Evolutionary conservation across 805 yeast species (phyloP).

Genomic region (Lachancea kluyveri): DNA sequence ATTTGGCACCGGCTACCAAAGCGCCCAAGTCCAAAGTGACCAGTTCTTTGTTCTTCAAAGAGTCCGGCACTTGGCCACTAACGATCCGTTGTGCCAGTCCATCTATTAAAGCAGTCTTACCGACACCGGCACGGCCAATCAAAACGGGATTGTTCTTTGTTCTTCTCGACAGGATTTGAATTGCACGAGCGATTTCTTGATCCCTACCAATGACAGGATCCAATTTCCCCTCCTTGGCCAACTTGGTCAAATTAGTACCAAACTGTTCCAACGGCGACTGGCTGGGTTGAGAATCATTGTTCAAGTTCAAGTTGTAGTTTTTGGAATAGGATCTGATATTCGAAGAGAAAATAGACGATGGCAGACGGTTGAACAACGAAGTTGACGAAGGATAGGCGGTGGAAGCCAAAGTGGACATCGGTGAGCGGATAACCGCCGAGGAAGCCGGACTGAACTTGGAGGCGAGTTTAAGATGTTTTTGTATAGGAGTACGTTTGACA

Average conservation of each 20-base stretch:
- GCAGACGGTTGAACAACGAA: too few species aligned
- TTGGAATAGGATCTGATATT: slow-evolving; percentile 2
- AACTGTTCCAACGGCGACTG: slow-evolving; percentile 76
- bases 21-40: slow-evolving; percentile 84
- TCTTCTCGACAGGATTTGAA: slow-evolving; percentile 85
- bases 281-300: too few species aligned
- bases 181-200: slow-evolving; percentile 88
- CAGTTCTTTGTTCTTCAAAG: slow-evolving; percentile 79
- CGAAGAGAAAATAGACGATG: too few species aligned
- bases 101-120: slow-evolving; percentile 95
- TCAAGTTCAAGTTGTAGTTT: slow-evolving; percentile 2
- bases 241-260: slow-evolving; percentile 79
- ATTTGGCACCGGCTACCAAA: slow-evolving; percentile 90
- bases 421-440: too few species aligned
- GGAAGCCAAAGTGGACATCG: too few species aligned
- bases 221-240: slow-evolving; percentile 83
- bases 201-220: slow-evolving; percentile 98
- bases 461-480: too few species aligned
- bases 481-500: too few species aligned
- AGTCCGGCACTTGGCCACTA: slow-evolving; percentile 89
- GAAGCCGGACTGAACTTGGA: too few species aligned
- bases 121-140: slow-evolving; percentile 97
- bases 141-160: slow-evolving; percentile 94
- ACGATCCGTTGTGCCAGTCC: slow-evolving; percentile 93
- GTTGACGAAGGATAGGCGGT: too few species aligned